phyloP scores from a whole-genome alignment of 371 early-diverging fungal genomes.

The Lichtheimia hyalospora region DNA sequence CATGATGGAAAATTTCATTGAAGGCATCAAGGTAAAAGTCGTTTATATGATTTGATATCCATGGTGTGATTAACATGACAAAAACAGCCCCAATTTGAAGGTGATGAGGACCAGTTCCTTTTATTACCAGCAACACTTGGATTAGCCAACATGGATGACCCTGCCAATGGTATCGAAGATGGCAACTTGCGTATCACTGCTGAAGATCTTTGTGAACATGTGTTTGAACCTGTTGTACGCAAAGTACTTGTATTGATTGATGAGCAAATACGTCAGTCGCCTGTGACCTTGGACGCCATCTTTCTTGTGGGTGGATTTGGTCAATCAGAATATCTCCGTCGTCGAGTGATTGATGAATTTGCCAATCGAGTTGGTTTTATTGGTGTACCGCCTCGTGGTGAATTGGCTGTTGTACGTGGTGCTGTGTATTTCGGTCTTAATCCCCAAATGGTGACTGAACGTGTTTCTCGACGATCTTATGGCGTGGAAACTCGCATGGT shows the following conservation, averaged over 20 bases:
- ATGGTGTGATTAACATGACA: background rate
- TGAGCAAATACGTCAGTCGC: conserved; percentile 49
- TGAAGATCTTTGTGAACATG: conserved; percentile 46
- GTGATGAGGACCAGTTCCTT: conserved; percentile 56
- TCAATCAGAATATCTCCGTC: conserved; percentile 54
- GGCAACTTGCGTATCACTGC: conserved; percentile 52
- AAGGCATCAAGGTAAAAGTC: conserved; percentile 41
- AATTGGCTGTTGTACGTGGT: conserved; percentile 51
- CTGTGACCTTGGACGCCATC: conserved; percentile 43
- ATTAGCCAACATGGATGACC: conserved; percentile 52
- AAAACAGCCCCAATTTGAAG: conserved; percentile 59
- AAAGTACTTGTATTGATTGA: conserved; percentile 52
- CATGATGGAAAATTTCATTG: conserved; percentile 45
- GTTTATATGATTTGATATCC: too few relatives aligned
- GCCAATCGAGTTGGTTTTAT: conserved; percentile 45
- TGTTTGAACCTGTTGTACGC: conserved; percentile 59
- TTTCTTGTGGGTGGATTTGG: conserved; percentile 65
- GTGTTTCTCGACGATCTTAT: conserved; percentile 61
- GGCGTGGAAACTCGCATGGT: conserved; percentile 66
- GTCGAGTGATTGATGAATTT: conserved; percentile 45
- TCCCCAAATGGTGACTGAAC: conserved; percentile 54
- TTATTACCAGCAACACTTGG: conserved; percentile 51
- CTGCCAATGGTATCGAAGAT: conserved; percentile 58
- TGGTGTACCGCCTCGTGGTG: conserved; percentile 56
- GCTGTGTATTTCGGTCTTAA: conserved; percentile 59